A percentile compares a stretch with the other conserved stretches of the same genome.
Conservation (phyloP, 441 rosid species). For the Syzygium syzygioides region DNA sequence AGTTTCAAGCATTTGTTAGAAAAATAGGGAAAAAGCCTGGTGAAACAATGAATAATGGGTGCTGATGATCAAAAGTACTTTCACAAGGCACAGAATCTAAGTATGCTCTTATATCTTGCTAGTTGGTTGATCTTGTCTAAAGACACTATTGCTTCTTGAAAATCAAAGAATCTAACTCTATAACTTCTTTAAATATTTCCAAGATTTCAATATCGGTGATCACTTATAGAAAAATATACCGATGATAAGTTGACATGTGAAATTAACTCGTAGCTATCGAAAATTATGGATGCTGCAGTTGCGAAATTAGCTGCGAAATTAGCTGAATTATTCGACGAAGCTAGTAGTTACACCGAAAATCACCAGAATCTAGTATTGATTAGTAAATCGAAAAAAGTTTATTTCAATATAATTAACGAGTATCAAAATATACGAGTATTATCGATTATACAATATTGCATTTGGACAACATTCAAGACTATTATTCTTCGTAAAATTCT, state of each 20-base stretch:
- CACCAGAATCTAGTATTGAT: background rate
- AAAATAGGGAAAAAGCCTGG: background rate
- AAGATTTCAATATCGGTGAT: background rate
- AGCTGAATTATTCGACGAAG: background rate
- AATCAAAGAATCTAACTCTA: background rate
- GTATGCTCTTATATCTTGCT: background rate
- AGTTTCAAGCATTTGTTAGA: background rate
- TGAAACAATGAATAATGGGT: background rate
- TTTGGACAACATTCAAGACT: background rate
- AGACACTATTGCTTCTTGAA: background rate
- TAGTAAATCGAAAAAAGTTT: background rate
- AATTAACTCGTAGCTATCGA: background rate
- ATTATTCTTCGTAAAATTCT: background rate
- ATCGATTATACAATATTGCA: background rate
- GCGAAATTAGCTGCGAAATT: background rate
- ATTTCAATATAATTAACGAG: background rate
- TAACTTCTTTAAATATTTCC: background rate
- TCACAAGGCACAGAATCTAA: background rate
- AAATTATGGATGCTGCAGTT: background rate
- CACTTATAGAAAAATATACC: background rate
- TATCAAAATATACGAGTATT: background rate
- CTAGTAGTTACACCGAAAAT: background rate
- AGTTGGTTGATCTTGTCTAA: background rate
- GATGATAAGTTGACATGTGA: background rate
- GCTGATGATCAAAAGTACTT: background rate